Evolutionary conservation across 2,329 filamentous ascomycete genomes (phyloP), one percentile per base, ranked within the genome.

Genomic region (Ceratocystis albifundus): DNA sequence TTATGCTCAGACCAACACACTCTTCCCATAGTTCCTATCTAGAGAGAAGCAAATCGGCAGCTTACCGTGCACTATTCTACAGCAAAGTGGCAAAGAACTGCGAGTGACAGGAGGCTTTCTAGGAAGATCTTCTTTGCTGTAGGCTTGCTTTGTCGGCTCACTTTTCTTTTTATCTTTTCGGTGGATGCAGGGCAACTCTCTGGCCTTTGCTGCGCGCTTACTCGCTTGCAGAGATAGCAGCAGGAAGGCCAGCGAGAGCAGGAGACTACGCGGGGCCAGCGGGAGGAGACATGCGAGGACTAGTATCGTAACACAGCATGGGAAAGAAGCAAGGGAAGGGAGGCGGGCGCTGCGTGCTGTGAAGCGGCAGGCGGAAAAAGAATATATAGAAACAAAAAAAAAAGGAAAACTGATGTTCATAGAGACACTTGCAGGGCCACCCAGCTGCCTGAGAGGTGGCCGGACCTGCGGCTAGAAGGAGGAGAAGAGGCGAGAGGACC

Each of bases 131-230:
- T 32, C 4, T 57, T 57, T 12, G 12, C 8, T n/a, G n/a, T 22
- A 22, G 46, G 46, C 46, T 28, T 55, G 50, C 48, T 41, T 48
- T 8, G 50, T 20, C 15, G 50, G 7, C 50, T 25, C 20, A n/a
- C 20, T n/a, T n/a, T 48, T 48, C 20, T n/a, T 6, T 48, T 48
- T 48, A n/a, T 8, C 46, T 20, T 22, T 50, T 50, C 36, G 12
- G 36, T 41, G 48, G 12, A 28, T 57, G 28, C 53, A 57, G n/a
- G 53, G 53, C 53, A 57, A 41, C 53, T 57, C 22, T 57, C 53
- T 57, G 53, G 53, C 53, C 53, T 57, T 25, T 57, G 53, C 53
- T 30, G 53, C 53, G 53, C 53, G 53, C 53, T 57, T 57, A 32
- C 7, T 57, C 32, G 1, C 0, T 8, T 41, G 10, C 36, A 12